A percentile compares a stretch with the other conserved stretches of the same genome.
Conservation (phyloP, 345 rosid genomes). For the Hirschfeldia incana region DNA sequence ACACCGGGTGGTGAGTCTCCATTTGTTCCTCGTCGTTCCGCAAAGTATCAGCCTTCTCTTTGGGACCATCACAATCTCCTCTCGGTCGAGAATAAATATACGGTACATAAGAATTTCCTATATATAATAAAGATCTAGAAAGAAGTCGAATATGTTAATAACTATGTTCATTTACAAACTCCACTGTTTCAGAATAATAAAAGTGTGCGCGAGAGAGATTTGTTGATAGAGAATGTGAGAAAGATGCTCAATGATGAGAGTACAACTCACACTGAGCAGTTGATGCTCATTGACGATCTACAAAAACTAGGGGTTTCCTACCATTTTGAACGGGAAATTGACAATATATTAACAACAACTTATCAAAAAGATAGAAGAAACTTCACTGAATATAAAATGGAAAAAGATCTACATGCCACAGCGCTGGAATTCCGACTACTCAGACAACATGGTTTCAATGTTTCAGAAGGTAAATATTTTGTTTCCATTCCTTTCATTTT, state of each 20-base stretch:
- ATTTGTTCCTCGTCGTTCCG: constrained; percentile 24
- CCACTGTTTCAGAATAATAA: background rate
- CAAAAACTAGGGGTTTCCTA: constrained; percentile 45
- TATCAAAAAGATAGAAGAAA: background rate
- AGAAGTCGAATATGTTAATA: background rate
- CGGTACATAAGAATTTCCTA: background rate
- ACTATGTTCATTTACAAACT: background rate
- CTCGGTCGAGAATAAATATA: constrained; percentile 3
- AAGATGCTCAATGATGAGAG: constrained; percentile 22
- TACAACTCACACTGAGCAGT: background rate
- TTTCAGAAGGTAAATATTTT: constrained; percentile 14
- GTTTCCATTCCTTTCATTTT: no score
- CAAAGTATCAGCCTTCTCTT: constrained; percentile 27
- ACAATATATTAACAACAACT: constrained; percentile 23
- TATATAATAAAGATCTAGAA: background rate
- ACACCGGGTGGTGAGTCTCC: background rate
- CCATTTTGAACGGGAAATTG: constrained; percentile 47
- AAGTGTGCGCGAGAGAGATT: constrained; percentile 6
- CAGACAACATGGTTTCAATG: constrained; percentile 35
- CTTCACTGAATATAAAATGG: background rate
- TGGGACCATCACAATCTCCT: constrained; percentile 30
- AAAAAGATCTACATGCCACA: background rate
- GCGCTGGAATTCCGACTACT: constrained; percentile 41
- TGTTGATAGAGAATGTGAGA: constrained; percentile 24
- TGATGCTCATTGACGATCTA: constrained; percentile 27